phyloP scores from a whole-genome alignment of 2,329 filamentous ascomycete species.

The Beauveria pseudobassiana region DNA sequence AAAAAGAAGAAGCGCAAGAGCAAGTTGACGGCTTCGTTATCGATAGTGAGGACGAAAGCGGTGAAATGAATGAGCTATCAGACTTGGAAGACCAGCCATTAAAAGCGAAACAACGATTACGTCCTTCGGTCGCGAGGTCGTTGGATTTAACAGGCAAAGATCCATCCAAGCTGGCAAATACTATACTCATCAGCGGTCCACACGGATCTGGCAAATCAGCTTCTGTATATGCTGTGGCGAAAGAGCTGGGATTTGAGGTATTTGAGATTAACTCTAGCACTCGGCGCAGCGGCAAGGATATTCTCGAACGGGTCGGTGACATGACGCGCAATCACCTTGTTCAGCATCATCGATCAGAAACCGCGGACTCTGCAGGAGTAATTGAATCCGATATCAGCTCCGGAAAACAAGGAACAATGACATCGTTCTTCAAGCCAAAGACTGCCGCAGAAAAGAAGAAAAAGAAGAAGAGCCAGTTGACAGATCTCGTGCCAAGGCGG shows the following conservation, averaged over 20 bases:
- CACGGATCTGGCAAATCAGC: conserved; percentile 91
- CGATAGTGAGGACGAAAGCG: conserved; percentile 66
- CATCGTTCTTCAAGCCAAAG: conserved; percentile 67
- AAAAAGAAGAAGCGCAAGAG: conserved; percentile 64
- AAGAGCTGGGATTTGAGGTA: conserved; percentile 85
- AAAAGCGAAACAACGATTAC: conserved; percentile 17
- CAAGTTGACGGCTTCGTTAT: conserved; percentile 74
- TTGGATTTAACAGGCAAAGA: conserved; percentile 29
- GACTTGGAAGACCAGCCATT: conserved; percentile 34
- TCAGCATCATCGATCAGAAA: conserved; percentile 34
- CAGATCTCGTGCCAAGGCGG: conserved; percentile 16
- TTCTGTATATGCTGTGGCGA: conserved; percentile 82
- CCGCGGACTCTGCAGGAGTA: conserved; percentile 24
- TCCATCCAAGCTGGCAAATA: conserved; percentile 54
- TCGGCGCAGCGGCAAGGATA: conserved; percentile 79
- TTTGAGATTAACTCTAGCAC: conserved; percentile 89
- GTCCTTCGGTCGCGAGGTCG: conserved; percentile 48
- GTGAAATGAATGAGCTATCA: conserved; percentile 61
- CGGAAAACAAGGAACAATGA: conserved; percentile 72
- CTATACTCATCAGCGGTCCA: conserved; percentile 82
- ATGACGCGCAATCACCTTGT: conserved; percentile 97
- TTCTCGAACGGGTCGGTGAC: conserved; percentile 86
- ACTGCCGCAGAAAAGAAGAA: conserved; percentile 19
- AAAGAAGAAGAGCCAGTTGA: conserved; percentile 14
- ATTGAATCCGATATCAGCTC: conserved; percentile 49